Evolutionary conservation across 331 rosid species (phyloP).

Genomic region (Rosa hybrid): DNA sequence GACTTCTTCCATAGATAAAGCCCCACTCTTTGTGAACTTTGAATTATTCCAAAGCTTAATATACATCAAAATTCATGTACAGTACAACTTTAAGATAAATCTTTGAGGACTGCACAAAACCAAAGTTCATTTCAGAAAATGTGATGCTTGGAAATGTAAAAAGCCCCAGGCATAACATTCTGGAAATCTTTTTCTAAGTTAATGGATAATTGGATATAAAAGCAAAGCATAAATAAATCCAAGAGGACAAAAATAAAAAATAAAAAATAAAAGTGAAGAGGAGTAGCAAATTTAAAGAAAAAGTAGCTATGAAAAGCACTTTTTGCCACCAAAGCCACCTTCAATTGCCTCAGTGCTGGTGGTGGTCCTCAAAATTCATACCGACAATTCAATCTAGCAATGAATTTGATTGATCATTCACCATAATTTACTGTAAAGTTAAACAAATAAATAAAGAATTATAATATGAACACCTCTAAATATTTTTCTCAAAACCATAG

Average conservation of each 20-base stretch:
- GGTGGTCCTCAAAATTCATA: not conserved
- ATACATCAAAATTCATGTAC: not conserved
- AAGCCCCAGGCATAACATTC: not conserved
- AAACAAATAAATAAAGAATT: not conserved
- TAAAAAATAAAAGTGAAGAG: not conserved
- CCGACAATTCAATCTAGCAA: not conserved
- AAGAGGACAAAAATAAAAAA: not conserved
- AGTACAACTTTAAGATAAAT: not conserved
- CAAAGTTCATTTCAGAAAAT: conserved; percentile 3
- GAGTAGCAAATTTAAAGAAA: not conserved
- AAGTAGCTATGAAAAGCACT: not conserved
- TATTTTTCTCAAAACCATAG: not conserved
- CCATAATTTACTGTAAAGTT: not conserved
- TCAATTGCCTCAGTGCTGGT: not conserved
- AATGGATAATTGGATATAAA: not conserved
- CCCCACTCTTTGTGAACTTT: not conserved
- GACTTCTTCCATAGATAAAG: not conserved
- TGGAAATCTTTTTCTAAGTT: not conserved
- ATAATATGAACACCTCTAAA: not conserved
- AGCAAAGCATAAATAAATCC: not conserved
- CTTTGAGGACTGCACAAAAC: not conserved
- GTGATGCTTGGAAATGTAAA: conserved; percentile 21
- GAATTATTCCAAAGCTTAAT: conserved; percentile 10
- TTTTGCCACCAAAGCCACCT: conserved; percentile 15
- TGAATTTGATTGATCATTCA: not conserved